Conservation (phyloP, 148 eudicot species). For the Vaccinium myrtillus region DNA sequence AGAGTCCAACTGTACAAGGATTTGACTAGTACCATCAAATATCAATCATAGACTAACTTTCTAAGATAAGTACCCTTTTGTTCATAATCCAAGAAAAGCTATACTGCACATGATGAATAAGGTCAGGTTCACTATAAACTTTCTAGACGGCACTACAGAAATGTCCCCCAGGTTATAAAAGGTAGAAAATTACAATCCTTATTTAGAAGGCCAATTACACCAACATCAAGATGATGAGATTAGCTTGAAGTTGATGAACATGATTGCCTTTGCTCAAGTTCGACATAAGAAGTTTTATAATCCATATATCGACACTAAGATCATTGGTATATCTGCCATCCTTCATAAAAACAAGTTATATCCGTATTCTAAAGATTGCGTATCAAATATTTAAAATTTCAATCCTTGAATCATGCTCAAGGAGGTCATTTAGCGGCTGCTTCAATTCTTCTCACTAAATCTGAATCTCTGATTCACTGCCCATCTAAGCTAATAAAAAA, state of each 20-base stretch:
- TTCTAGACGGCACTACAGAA: too few relatives aligned
- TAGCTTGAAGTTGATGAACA: neutral
- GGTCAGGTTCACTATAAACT: too few relatives aligned
- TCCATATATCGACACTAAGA: neutral
- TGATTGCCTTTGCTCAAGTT: neutral
- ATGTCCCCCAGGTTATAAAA: too few relatives aligned
- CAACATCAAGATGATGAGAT: neutral
- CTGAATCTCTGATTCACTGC: neutral
- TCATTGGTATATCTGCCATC: neutral
- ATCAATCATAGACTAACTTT: too few relatives aligned
- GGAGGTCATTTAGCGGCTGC: neutral
- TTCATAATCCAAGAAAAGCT: too few relatives aligned
- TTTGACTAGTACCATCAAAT: too few relatives aligned
- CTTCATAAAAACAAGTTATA: neutral
- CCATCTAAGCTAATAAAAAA: constrained; percentile 3
- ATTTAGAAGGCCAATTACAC: too few relatives aligned
- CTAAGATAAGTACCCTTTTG: too few relatives aligned
- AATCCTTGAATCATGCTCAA: neutral
- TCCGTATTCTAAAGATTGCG: neutral
- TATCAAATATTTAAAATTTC: neutral
- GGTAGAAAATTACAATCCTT: too few relatives aligned
- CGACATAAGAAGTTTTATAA: neutral
- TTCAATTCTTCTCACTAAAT: neutral
- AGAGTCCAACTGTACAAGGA: too few relatives aligned
- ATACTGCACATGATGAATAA: too few relatives aligned